Conservation (phyloP, 345 rosid genomes). For the Eucalyptus grandis region DNA sequence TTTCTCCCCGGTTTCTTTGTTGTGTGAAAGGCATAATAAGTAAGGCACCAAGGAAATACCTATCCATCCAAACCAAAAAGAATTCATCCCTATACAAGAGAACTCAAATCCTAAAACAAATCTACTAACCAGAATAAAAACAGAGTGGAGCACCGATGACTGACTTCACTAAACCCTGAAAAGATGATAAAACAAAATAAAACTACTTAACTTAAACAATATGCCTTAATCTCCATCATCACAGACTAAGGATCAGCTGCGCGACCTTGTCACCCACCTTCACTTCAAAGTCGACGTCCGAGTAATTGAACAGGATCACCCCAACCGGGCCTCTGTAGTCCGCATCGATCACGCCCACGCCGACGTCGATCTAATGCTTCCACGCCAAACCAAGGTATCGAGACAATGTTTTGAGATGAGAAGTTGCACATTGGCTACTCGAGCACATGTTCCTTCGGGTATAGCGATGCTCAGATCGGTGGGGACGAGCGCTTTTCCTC, state of each 20-base stretch:
- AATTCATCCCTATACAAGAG: not conserved
- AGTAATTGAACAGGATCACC: not conserved
- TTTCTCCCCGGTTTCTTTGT: not conserved
- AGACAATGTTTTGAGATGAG: not conserved
- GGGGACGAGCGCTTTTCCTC: not conserved
- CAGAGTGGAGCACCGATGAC: rapidly evolving
- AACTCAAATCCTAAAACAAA: not conserved
- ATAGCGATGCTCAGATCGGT: not conserved
- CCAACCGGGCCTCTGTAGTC: not conserved
- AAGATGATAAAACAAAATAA: not conserved
- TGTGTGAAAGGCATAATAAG: too few species aligned
- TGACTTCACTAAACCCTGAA: not conserved
- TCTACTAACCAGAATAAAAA: not conserved
- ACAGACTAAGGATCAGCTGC: conserved; percentile 25
- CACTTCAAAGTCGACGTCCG: not conserved
- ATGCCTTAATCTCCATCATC: too few species aligned
- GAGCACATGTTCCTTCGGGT: conserved; percentile 63
- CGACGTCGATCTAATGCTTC: conserved; percentile 76
- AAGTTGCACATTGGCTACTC: conserved; percentile 23
- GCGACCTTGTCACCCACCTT: conserved; percentile 49
- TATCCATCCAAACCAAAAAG: not conserved
- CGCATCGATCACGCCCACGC: conserved; percentile 23
- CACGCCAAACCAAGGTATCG: conserved; percentile 15
- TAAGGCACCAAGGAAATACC: not conserved
- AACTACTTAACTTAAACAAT: too few species aligned